phyloP scores from a whole-genome alignment of 2,329 filamentous ascomycete genomes.

The Aspergillus pseudonomiae region DNA sequence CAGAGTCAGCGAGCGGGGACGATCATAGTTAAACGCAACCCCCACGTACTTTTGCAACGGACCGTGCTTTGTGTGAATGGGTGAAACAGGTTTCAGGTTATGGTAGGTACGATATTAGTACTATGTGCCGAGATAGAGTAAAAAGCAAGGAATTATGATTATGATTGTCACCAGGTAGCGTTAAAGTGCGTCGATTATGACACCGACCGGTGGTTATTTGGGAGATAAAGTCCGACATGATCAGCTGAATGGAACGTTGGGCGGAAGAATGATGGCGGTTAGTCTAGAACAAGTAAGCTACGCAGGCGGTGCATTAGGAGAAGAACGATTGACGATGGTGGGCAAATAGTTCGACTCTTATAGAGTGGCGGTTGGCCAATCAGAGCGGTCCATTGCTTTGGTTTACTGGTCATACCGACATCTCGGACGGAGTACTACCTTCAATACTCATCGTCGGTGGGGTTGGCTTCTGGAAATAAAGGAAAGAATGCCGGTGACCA shows the following conservation, averaged over 20 bases:
- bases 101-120: not conserved
- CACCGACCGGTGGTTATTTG: too few species aligned
- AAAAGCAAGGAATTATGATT: not conserved
- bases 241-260: not conserved
- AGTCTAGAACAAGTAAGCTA: too few species aligned
- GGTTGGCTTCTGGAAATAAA: not conserved
- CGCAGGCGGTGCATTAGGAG: not conserved
- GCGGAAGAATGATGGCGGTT: too few species aligned
- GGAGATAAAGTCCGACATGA: too few species aligned
- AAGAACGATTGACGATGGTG: slow-evolving; percentile 4
- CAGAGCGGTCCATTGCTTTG: not conserved
- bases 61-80: not conserved
- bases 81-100: not conserved
- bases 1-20: not conserved
- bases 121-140: not conserved
- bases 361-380: not conserved
- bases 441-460: not conserved
- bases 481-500: not conserved
- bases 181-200: not conserved
- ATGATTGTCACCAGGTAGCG: not conserved
- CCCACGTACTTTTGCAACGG: not conserved
- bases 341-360: not conserved
- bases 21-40: not conserved
- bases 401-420: not conserved
- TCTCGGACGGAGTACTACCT: not conserved